Evolutionary conservation across 208 protist species (phyloP).

Genomic region (Acanthamoeba healyi): DNA sequence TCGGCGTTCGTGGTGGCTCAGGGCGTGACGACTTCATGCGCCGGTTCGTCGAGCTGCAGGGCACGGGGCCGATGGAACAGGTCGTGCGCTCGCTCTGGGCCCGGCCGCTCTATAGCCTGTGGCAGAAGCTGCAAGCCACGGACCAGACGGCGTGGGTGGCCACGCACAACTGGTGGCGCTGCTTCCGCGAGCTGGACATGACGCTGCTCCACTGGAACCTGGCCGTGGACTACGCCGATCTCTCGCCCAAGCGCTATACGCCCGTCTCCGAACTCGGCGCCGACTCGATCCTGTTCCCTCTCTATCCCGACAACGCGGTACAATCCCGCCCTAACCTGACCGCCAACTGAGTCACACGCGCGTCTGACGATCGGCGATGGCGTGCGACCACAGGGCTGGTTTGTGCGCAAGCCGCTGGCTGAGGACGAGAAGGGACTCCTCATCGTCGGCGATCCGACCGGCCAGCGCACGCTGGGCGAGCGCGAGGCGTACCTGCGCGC

Average conservation of each 20-base stretch:
- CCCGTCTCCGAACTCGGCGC: not conserved
- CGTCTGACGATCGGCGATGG: no score
- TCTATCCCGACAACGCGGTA: slow-evolving; percentile 31
- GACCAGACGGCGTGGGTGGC: slow-evolving; percentile 48
- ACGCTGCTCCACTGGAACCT: slow-evolving; percentile 64
- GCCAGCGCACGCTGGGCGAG: slow-evolving; percentile 66
- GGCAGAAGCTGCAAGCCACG: slow-evolving; percentile 12
- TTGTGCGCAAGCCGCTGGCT: slow-evolving; percentile 30
- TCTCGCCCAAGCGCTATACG: not conserved
- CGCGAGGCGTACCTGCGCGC: slow-evolving; percentile 21
- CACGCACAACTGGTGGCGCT: slow-evolving; percentile 66
- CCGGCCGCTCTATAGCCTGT: slow-evolving; percentile 9
- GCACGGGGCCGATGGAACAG: slow-evolving; percentile 42
- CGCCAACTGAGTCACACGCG: not conserved
- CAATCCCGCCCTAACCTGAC: not conserved
- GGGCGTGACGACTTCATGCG: slow-evolving; percentile 14
- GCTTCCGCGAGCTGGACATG: slow-evolving; percentile 72
- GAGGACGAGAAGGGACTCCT: not conserved
- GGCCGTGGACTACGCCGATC: slow-evolving; percentile 19
- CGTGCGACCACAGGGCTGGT: not conserved
- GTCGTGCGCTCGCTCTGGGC: slow-evolving; percentile 55
- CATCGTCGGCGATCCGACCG: slow-evolving; percentile 58
- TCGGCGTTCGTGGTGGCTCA: no score
- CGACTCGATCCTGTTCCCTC: slow-evolving; percentile 33
- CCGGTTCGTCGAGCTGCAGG: slow-evolving; percentile 51